Conservation (phyloP, 2,329 filamentous ascomycete species). For the Colletotrichum viniferum region DNA sequence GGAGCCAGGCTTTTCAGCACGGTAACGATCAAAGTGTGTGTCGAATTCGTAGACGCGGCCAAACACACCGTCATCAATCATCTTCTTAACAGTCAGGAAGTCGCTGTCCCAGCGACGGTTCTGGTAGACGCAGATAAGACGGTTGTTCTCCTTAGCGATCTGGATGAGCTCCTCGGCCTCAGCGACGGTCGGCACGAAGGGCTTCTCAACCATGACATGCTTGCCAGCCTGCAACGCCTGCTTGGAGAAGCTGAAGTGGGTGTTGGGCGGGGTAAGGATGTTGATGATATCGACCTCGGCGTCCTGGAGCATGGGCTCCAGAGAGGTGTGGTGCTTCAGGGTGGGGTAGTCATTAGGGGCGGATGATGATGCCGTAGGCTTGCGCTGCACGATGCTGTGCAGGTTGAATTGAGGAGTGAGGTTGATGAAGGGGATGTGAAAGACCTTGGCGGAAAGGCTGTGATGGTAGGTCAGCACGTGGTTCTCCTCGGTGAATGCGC, state of each 20-base stretch:
- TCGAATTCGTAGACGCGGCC: conserved; percentile 80
- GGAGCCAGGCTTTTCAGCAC: conserved; percentile 58
- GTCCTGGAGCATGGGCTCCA: conserved; percentile 69
- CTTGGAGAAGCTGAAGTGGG: conserved; percentile 70
- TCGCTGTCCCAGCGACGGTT: conserved; percentile 81
- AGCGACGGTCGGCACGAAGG: conserved; percentile 74
- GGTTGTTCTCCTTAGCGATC: conserved; percentile 54
- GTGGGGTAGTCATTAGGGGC: conserved; percentile 71
- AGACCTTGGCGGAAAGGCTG: conserved; percentile 73
- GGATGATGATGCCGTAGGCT: conserved; percentile 70
- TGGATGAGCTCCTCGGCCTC: conserved; percentile 69
- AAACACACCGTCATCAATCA: conserved; percentile 63
- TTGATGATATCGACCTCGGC: conserved; percentile 70
- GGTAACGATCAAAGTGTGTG: conserved; percentile 80
- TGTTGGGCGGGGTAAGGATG: conserved; percentile 73
- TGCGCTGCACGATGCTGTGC: conserved; percentile 78
- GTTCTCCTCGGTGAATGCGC: not conserved
- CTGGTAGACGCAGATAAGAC: conserved; percentile 72
- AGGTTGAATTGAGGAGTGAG: conserved; percentile 68
- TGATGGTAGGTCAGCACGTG: conserved; percentile 15
- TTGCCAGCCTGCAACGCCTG: conserved; percentile 72
- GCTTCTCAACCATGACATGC: conserved; percentile 83
- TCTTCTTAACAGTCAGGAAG: conserved; percentile 71
- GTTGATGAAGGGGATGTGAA: conserved; percentile 81
- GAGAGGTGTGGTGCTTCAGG: conserved; percentile 66